Base-by-base conservation (phyloP, 345 rosid species). In the Brassica juncea region DNA sequence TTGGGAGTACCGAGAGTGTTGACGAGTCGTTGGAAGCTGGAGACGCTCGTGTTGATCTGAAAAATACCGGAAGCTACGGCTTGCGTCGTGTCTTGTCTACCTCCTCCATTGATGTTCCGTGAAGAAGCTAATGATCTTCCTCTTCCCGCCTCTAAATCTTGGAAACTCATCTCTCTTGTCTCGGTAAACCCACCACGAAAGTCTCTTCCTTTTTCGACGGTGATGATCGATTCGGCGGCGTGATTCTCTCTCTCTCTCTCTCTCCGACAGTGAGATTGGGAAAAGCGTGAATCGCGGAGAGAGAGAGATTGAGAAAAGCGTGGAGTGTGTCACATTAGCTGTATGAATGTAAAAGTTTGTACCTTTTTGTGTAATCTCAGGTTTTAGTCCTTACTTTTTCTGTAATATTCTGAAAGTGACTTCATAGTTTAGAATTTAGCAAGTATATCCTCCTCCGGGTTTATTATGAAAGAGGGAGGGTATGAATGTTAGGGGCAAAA, bases 1-100 rank as follows among this genome's bases (percentile, higher is more conserved):
- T 89, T 95, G 59, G 99, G 97, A 70, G 97, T 95, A 14, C 98
- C 97, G 61, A 93, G 94, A 84, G 94, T 90, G 69, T 95, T 95
- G 68, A 93, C 98, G 42, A 93, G 93, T 0, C 99, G 87, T 64
- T 89, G 94, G 82, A 93, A 95, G 35, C 94, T 84, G 25, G 94
- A 88, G 42, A 95, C 98, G 67, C 86, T 84, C 49, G 99, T 95
- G 79, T 89, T 95, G 88, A 93, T 95, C 86, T 91, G 97, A 85
- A 95, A 95, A 61, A 95, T 83, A 44, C 98, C 99, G 19, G 97
- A 88, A 21, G 95, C 97, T 47, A 95, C 93, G 14, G 91, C 94
- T 84, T 95, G 97, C 28, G 98, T 88, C 30, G 94, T 78, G 70
- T 91, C 91, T 68, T 90, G 89, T 83, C 83, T 77, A 52, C 87